Base-by-base conservation (phyloP, 1,284 basidiomycete genomes). In the Cryptococcus floricola region DNA sequence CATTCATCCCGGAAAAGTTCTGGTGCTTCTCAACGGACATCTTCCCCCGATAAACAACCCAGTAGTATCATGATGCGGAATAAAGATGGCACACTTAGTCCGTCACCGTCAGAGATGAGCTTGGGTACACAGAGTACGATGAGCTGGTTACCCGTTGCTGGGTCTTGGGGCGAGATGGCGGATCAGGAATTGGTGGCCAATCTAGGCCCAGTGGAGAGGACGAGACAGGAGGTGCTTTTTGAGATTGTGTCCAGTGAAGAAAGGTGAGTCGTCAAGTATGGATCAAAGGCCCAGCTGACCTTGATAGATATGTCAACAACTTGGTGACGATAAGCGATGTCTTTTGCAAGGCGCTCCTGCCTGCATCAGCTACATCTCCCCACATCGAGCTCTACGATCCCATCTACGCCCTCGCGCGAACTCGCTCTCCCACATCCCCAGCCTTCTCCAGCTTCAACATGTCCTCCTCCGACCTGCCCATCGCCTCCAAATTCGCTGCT, bases 191-290 rank as follows among this genome's bases (percentile, higher is more conserved):
- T 98, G 34, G 91, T 98, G 8, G 86, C 87, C 43, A 95, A 98
- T 70, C 81, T 98, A 19, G 91, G 92, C 19, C 87, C 91, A 23
- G 83, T 93, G 56, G 95, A 98, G 74, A 84, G 95, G 51, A 97
- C 92, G 31, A 83, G 95, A 50, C 95, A 98, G 74, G 95, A 98
- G 79, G 95, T 98, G 3, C 77, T 98, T 37, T 97, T 93, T 83
- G 95, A 98, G 79, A 98, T 98, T 65, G 94, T 98, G 47, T 89
- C 90, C 41, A 93, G 90, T 66, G 95, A 98, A 77, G 94, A 98
- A 75, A 84, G 93, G 89, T 92, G 69, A 68, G 82, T 41, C 45
- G n/a, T 25, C 14, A 23, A 28, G 31, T 39, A 28, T 37, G 19
- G 12, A 23, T 38, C n/a, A 58, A 25, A 34, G n/a, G 46, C 19